Conservation (phyloP, 176 grass and related monocot genomes). For the Phoenix roebelenii region DNA sequence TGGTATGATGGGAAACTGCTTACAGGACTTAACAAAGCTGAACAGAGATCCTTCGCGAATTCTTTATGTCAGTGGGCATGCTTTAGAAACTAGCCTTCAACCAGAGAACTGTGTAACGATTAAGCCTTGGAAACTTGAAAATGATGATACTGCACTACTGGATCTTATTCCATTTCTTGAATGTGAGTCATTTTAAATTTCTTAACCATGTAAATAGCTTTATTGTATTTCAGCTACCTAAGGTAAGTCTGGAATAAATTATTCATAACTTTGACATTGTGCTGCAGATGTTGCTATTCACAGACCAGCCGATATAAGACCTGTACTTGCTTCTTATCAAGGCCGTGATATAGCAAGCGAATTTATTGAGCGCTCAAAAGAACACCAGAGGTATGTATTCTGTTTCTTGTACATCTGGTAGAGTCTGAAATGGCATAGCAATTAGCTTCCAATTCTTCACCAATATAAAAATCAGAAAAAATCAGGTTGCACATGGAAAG, state of each 20-base stretch:
- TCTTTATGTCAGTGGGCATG: constrained; percentile 68
- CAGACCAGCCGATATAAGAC: constrained; percentile 65
- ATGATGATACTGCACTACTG: constrained; percentile 60
- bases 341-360: constrained; percentile 64
- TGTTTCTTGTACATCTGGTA: neutral
- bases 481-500: too few relatives aligned
- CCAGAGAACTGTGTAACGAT: constrained; percentile 57
- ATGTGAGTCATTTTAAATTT: constrained; percentile 39
- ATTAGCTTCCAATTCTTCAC: neutral
- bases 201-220: too few relatives aligned
- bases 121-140: constrained; percentile 87
- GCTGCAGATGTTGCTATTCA: constrained; percentile 53
- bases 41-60: constrained; percentile 74
- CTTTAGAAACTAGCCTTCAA: constrained; percentile 62
- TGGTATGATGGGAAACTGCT: constrained; percentile 4
- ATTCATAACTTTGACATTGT: constrained; percentile 10
- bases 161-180: constrained; percentile 99
- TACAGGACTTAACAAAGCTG: constrained; percentile 83
- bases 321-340: constrained; percentile 68
- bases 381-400: constrained; percentile 50
- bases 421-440: neutral
- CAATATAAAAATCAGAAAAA: neutral
- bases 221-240: too few relatives aligned
- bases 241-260: too few relatives aligned
- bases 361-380: constrained; percentile 72